phyloP scores from a whole-genome alignment of 2,329 filamentous ascomycete species.

The Clarireedia hainanense region DNA sequence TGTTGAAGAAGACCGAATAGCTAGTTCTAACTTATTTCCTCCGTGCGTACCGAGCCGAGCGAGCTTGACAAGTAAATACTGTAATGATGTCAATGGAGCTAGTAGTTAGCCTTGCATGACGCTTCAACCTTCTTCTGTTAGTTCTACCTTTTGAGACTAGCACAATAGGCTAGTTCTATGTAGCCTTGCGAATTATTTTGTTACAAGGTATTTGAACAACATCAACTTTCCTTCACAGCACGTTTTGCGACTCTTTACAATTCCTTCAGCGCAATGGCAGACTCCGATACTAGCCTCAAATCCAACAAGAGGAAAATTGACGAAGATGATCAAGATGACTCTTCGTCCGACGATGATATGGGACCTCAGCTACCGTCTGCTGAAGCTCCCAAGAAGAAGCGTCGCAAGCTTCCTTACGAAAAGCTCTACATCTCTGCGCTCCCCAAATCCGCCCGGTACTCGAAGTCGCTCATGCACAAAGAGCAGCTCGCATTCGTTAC shows the following conservation, averaged over 20 bases:
- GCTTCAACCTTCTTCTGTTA: too few species aligned
- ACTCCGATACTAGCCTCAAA: conserved; percentile 29
- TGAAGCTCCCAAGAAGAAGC: conserved; percentile 79
- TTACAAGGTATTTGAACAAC: too few species aligned
- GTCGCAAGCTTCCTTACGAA: conserved; percentile 83
- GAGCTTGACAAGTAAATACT: too few species aligned
- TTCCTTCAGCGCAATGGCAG: conserved; percentile 26
- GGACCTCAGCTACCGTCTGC: conserved; percentile 82
- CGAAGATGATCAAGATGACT: conserved; percentile 18
- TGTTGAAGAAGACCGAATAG: too few species aligned
- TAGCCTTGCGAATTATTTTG: too few species aligned
- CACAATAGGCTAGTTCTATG: too few species aligned
- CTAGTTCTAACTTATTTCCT: too few species aligned
- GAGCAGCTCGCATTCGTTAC: conserved; percentile 85
- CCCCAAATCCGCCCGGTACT: conserved; percentile 74
- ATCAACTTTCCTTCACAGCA: neutral
- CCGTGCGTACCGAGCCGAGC: too few species aligned
- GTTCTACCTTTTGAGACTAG: too few species aligned
- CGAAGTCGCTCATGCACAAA: conserved; percentile 96
- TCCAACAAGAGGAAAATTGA: conserved; percentile 45
- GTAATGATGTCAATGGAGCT: too few species aligned
- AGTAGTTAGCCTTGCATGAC: too few species aligned
- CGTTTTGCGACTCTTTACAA: too few species aligned
- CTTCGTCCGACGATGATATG: conserved; percentile 83
- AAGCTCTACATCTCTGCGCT: conserved; percentile 90